Conservation (phyloP, 495 filamentous ascomycete species). For the Tetracladium setigerum region DNA sequence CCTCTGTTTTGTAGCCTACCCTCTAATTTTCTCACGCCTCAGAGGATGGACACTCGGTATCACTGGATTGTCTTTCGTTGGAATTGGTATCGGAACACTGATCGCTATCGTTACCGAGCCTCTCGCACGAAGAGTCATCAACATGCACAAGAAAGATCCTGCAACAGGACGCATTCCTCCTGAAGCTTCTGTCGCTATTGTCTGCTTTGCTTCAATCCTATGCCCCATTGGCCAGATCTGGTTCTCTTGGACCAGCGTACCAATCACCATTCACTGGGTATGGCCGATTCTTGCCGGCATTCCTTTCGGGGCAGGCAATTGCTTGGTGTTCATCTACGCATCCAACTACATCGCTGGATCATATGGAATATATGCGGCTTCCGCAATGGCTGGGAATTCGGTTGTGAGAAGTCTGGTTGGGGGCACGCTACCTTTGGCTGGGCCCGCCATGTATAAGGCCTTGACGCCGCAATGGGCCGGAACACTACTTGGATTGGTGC, state of each 20-base stretch:
- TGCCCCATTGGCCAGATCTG: conserved; percentile 66
- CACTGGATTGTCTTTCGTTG: conserved; percentile 69
- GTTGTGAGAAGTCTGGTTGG: conserved; percentile 62
- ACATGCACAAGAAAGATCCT: conserved; percentile 59
- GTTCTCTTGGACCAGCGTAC: conserved; percentile 77
- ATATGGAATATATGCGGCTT: conserved; percentile 74
- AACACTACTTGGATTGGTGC: conserved; percentile 62
- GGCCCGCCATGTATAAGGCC: conserved; percentile 59
- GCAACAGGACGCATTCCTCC: conserved; percentile 58
- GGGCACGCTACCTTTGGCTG: conserved; percentile 66
- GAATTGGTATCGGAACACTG: conserved; percentile 71
- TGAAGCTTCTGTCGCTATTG: conserved; percentile 66
- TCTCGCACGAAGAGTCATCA: conserved; percentile 63
- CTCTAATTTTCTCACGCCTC: conserved; percentile 63
- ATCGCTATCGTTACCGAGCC: conserved; percentile 62
- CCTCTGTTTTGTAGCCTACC: conserved; percentile 78
- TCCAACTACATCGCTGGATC: conserved; percentile 68
- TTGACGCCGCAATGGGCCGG: conserved; percentile 74
- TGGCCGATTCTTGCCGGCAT: conserved; percentile 68
- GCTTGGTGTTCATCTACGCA: conserved; percentile 71
- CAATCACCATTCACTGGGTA: conserved; percentile 65
- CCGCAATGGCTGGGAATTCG: conserved; percentile 68
- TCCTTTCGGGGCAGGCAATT: conserved; percentile 73
- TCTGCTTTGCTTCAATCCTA: conserved; percentile 61
- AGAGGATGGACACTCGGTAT: conserved; percentile 70